phyloP scores from a whole-genome alignment of 306 rosid genomes.

The Glycine tomentella region DNA sequence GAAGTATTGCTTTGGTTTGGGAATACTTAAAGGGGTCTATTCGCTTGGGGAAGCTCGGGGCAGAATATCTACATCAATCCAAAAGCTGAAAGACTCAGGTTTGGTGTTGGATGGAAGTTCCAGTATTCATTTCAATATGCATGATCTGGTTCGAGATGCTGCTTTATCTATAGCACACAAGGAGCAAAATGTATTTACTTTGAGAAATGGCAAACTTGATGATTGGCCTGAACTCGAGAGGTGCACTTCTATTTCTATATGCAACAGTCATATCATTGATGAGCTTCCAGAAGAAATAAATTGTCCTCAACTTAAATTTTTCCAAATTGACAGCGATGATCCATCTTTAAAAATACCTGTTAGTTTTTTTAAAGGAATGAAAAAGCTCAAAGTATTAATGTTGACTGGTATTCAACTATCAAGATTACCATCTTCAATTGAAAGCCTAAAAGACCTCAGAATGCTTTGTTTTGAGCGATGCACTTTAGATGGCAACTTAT shows the following conservation, averaged over 20 bases:
- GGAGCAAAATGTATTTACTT: not conserved
- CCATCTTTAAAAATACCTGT: not conserved
- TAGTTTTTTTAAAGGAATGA: not conserved
- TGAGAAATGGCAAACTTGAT: slow-evolving; percentile 16
- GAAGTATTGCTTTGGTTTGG: slow-evolving; percentile 32
- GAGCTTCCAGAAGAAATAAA: not conserved
- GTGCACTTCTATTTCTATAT: slow-evolving; percentile 16
- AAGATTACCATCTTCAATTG: not conserved
- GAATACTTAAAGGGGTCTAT: slow-evolving; percentile 16
- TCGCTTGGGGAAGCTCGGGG: slow-evolving; percentile 6
- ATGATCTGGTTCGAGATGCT: not conserved
- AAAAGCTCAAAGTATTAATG: not conserved
- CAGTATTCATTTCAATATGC: not conserved
- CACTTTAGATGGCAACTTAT: not conserved
- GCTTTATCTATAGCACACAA: slow-evolving; percentile 17
- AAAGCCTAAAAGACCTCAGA: not conserved
- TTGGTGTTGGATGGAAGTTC: not conserved
- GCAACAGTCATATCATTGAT: not conserved
- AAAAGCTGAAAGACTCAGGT: not conserved
- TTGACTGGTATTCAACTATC: not conserved
- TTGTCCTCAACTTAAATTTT: slow-evolving; percentile 13
- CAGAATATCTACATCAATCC: not conserved
- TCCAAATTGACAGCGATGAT: not conserved
- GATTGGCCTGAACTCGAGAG: slow-evolving; percentile 3
- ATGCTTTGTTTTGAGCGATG: slow-evolving; percentile 27